Evolutionary conservation across 768 basidiomycete genomes (phyloP).

Genomic region (Leucosporidium scottii): DNA sequence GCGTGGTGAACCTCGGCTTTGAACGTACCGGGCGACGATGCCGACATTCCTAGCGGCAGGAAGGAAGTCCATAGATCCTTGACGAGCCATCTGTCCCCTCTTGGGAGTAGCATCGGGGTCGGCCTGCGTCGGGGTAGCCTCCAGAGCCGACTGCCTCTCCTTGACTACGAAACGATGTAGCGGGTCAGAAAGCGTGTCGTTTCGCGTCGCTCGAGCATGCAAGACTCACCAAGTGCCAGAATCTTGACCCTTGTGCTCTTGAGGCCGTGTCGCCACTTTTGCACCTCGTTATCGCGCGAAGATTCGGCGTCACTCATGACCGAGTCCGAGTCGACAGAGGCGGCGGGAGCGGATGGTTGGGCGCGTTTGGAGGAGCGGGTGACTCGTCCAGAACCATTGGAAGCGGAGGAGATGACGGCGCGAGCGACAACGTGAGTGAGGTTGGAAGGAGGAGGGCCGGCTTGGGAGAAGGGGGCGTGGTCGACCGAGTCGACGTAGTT

Average conservation of each 20-base stretch:
- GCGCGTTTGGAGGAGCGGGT: not conserved
- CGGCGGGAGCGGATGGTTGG: not conserved
- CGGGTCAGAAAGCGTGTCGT: not conserved
- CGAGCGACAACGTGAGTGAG: conserved; percentile 29
- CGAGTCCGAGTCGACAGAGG: not conserved
- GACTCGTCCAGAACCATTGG: not conserved
- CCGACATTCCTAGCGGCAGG: conserved; percentile 11
- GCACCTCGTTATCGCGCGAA: not conserved
- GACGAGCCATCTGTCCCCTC: conserved; percentile 8
- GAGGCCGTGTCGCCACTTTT: conserved; percentile 15
- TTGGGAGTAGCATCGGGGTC: conserved; percentile 28
- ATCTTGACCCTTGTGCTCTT: conserved; percentile 20
- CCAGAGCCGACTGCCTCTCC: conserved; percentile 8
- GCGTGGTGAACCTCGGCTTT: no score
- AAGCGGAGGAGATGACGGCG: conserved; percentile 6
- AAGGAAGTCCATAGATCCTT: conserved; percentile 29
- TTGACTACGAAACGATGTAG: conserved; percentile 2
- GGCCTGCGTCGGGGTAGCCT: conserved; percentile 17
- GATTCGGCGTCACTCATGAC: not conserved
- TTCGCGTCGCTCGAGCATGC: not conserved
- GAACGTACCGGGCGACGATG: conserved; percentile 19
- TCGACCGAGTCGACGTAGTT: conserved; percentile 12
- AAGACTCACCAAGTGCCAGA: conserved; percentile 18
- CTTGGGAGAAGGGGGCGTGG: conserved; percentile 10
- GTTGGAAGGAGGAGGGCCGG: conserved; percentile 22